Evolutionary conservation across 805 yeast species (phyloP).

Genomic region (Saccharomycopsis vini): DNA sequence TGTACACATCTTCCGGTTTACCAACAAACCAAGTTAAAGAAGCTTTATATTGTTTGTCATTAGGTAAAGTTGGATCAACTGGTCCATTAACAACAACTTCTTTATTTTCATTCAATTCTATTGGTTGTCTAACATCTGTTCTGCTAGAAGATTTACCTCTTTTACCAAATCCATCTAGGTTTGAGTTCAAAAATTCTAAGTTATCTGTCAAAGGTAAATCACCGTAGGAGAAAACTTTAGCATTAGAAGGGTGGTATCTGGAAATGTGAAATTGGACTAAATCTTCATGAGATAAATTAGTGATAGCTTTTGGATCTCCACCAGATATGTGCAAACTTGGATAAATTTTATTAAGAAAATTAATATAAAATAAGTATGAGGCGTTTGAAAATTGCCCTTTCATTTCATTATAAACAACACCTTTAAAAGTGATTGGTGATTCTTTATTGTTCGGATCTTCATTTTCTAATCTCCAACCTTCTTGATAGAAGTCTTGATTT

Average conservation of each 20-base stretch:
- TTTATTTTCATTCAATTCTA: conserved; percentile 30
- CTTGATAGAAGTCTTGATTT: conserved; percentile 80
- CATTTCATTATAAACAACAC: conserved; percentile 98
- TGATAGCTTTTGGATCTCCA: conserved; percentile 82
- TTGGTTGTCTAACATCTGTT: conserved; percentile 31
- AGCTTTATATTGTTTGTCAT: conserved; percentile 62
- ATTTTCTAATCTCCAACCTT: conserved; percentile 95
- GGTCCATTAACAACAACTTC: conserved; percentile 56
- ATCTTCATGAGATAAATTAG: conserved; percentile 65
- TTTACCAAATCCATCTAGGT: conserved; percentile 45
- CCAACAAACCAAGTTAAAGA: conserved; percentile 90
- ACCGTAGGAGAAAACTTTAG: conserved; percentile 84
- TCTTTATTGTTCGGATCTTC: conserved; percentile 44
- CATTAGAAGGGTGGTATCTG: conserved; percentile 86
- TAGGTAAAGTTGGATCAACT: conserved; percentile 63
- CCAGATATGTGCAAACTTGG: conserved; percentile 86
- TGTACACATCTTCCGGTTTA: conserved; percentile 56
- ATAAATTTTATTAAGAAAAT: conserved; percentile 73
- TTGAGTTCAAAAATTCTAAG: conserved; percentile 44
- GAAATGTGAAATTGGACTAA: conserved; percentile 64
- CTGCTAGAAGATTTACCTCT: conserved; percentile 31
- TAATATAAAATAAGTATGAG: conserved; percentile 74
- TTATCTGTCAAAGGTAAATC: conserved; percentile 56
- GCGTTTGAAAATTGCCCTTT: conserved; percentile 93
- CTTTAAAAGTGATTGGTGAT: conserved; percentile 70